Conservation (phyloP, 495 filamentous ascomycete genomes). For the Aspergillus biplanus region DNA sequence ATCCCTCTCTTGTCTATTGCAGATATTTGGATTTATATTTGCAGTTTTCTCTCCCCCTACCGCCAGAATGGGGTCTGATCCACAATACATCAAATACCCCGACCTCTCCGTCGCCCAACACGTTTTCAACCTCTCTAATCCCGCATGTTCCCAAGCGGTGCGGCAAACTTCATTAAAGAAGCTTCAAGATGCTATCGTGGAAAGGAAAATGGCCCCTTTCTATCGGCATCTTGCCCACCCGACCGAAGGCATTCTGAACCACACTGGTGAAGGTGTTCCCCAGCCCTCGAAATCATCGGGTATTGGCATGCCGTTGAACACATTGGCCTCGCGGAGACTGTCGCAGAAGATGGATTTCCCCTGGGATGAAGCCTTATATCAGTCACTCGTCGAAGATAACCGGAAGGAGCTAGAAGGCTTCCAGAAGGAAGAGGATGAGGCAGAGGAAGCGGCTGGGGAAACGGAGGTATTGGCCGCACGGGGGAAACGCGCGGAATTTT, state of each 20-base stretch:
- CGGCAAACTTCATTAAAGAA: conserved; percentile 78
- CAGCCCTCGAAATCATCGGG: conserved; percentile 47
- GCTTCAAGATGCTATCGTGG: conserved; percentile 88
- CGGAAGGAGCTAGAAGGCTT: conserved; percentile 87
- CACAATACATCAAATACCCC: conserved; percentile 94
- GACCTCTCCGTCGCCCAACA: conserved; percentile 90
- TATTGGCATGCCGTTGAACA: conserved; percentile 58
- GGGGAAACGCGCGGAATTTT: conserved; percentile 95
- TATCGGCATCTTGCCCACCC: conserved; percentile 96
- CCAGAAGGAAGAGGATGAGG: conserved; percentile 94
- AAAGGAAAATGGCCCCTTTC: conserved; percentile 95
- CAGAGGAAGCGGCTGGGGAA: conserved; percentile 91
- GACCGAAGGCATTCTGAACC: conserved; percentile 85
- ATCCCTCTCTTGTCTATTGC: neutral
- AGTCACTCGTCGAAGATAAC: conserved; percentile 83
- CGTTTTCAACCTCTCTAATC: conserved; percentile 95
- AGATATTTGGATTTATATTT: neutral
- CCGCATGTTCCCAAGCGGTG: conserved; percentile 66
- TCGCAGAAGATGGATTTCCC: conserved; percentile 67
- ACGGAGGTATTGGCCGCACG: conserved; percentile 90
- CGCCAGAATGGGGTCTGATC: conserved; percentile 88
- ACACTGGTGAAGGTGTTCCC: conserved; percentile 68
- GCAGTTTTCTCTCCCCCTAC: conserved; percentile 17
- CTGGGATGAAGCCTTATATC: conserved; percentile 90
- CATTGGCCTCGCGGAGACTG: conserved; percentile 70